Evolutionary conservation across 352 stramenopile genomes (phyloP).

Genomic region (Globisporangium nagaii): DNA sequence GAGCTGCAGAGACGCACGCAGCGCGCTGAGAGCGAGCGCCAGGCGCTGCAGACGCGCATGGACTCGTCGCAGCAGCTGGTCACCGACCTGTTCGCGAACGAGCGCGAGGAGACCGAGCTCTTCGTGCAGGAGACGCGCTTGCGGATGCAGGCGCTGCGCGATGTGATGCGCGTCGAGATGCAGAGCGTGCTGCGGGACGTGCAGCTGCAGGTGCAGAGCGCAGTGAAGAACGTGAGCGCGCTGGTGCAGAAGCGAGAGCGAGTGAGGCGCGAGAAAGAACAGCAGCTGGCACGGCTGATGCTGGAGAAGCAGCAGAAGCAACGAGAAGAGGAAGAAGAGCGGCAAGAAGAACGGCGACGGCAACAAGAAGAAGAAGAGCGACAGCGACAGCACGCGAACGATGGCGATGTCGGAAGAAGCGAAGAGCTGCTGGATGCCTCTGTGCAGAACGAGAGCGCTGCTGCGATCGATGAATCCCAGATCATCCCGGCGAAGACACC

Average conservation of each 20-base stretch:
- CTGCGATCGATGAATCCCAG: background rate
- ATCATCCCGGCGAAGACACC: background rate
- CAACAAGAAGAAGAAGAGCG: background rate
- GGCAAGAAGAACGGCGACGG: background rate
- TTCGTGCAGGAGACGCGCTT: constrained; percentile 18
- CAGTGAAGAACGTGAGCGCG: constrained; percentile 11
- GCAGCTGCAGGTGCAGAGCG: constrained; percentile 4
- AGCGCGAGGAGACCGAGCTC: constrained; percentile 14
- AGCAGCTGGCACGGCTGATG: background rate
- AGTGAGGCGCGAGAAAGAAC: background rate
- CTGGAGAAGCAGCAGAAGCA: background rate
- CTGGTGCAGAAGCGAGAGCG: background rate
- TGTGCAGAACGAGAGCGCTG: background rate
- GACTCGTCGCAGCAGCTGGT: constrained; percentile 13
- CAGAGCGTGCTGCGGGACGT: constrained; percentile 9
- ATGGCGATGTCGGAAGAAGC: no score
- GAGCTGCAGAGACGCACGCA: constrained; percentile 14
- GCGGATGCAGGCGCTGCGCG: constrained; percentile 16
- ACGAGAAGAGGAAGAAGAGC: background rate
- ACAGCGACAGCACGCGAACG: background rate
- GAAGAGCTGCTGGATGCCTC: background rate
- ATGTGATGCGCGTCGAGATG: constrained; percentile 25
- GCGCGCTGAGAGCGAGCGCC: constrained; percentile 4
- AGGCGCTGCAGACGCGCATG: constrained; percentile 9
- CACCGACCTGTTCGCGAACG: constrained; percentile 11